Conservation (phyloP, 345 rosid species). For the Streptanthus diversifolius region DNA sequence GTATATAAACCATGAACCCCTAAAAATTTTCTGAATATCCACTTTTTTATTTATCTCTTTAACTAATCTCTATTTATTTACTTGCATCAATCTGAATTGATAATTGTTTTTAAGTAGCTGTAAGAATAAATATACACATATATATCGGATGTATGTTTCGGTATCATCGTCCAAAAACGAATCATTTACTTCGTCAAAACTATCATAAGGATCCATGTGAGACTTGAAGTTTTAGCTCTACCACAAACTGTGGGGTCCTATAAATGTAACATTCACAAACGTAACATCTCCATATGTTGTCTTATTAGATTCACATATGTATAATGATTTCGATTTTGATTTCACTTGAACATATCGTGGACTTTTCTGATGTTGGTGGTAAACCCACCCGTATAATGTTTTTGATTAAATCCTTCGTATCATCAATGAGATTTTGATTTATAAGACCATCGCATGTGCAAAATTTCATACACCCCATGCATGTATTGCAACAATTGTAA, state of each 20-base stretch:
- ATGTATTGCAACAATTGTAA: background rate
- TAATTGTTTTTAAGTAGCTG: too few relatives aligned
- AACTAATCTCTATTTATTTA: too few relatives aligned
- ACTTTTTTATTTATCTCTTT: too few relatives aligned
- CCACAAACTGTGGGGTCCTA: conserved; percentile 21
- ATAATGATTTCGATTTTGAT: conserved; percentile 29
- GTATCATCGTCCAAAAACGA: conserved; percentile 8
- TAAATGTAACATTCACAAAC: conserved; percentile 2
- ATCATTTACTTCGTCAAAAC: conserved; percentile 24
- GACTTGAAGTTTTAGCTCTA: conserved; percentile 12
- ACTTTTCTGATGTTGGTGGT: conserved; percentile 21
- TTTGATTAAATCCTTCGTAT: background rate
- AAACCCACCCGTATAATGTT: background rate
- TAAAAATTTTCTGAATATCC: too few relatives aligned
- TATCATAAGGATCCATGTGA: conserved; percentile 32
- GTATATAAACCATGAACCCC: too few relatives aligned
- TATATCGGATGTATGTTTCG: conserved; percentile 4
- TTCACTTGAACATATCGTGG: conserved; percentile 25
- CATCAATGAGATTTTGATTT: conserved; percentile 24
- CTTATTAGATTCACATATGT: conserved; percentile 7
- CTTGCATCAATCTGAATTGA: too few relatives aligned
- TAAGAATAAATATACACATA: background rate
- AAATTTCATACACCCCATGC: conserved; percentile 5
- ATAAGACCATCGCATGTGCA: conserved; percentile 27
- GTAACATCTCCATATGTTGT: conserved; percentile 13